These are phyloP conservation scores for Rubus idaeus DNA, from an alignment of 306 rosid genomes.

Conservation along the genomic window DNA sequence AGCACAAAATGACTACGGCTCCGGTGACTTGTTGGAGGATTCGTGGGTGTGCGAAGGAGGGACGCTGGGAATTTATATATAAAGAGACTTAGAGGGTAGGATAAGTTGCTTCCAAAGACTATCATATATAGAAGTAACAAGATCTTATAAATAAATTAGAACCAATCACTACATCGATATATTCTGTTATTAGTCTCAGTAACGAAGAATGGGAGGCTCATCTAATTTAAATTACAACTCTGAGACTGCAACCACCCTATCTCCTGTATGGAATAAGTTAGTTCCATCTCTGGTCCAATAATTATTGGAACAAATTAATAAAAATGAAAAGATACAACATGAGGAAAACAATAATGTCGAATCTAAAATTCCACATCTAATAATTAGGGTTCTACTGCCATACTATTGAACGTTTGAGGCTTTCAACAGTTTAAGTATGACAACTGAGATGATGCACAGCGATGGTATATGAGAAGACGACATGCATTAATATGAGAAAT, in stretches of 20 bases:
- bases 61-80: too few relatives aligned
- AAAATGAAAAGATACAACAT: constrained; percentile 13
- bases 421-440: too few relatives aligned
- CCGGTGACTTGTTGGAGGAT: background rate
- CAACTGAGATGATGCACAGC: too few relatives aligned
- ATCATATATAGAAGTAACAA: background rate
- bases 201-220: constrained; percentile 3
- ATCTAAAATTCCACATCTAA: constrained; percentile 18
- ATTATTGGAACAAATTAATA: background rate
- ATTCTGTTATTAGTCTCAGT: background rate
- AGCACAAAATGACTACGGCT: background rate
- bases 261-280: background rate
- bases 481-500: too few relatives aligned
- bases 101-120: too few relatives aligned
- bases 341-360: constrained; percentile 14
- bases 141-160: background rate
- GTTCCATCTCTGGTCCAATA: background rate
- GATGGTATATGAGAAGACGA: too few relatives aligned
- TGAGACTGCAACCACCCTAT: background rate
- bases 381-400: background rate
- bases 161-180: background rate
- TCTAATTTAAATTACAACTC: background rate
- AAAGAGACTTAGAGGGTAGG: too few relatives aligned
- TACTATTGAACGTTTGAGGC: too few relatives aligned
- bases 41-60: background rate